phyloP scores from a whole-genome alignment of 331 rosid genomes.

The Saraca asoca region DNA sequence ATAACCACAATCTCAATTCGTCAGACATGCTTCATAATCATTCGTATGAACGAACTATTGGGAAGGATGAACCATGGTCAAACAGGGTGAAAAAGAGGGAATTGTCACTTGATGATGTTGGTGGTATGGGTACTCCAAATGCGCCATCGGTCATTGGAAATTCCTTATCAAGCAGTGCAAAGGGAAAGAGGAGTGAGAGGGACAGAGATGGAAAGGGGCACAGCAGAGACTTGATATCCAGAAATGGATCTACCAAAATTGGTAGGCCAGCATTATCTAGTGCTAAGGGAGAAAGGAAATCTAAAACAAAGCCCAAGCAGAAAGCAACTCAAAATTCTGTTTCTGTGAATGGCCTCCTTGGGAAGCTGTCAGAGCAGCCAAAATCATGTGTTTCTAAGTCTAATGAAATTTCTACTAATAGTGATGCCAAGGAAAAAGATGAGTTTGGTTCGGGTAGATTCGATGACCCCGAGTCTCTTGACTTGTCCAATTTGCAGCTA shows the following conservation, averaged over 20 bases:
- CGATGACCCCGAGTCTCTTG: constrained; percentile 76
- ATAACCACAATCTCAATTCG: constrained; percentile 53
- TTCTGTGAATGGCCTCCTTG: constrained; percentile 87
- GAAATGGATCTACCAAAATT: constrained; percentile 77
- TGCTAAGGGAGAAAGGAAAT: constrained; percentile 83
- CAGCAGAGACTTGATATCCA: constrained; percentile 68
- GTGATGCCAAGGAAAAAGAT: constrained; percentile 61
- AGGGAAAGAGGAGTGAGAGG: constrained; percentile 88
- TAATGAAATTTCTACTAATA: constrained; percentile 48
- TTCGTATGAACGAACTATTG: constrained; percentile 57
- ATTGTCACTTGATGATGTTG: constrained; percentile 84
- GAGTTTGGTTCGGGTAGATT: constrained; percentile 56
- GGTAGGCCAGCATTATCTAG: constrained; percentile 74
- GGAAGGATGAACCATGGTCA: constrained; percentile 74
- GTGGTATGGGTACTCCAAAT: constrained; percentile 57
- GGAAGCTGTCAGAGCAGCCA: constrained; percentile 75
- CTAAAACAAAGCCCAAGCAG: constrained; percentile 89
- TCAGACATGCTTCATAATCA: constrained; percentile 57
- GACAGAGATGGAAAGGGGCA: constrained; percentile 90
- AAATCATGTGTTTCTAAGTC: constrained; percentile 68
- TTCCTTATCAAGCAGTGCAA: constrained; percentile 76
- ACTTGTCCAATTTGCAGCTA: constrained; percentile 74
- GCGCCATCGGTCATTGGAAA: constrained; percentile 60
- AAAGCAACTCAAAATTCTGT: constrained; percentile 82
- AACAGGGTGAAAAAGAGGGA: constrained; percentile 94